Conservation (phyloP, 768 basidiomycete species). For the Russula lepida region DNA sequence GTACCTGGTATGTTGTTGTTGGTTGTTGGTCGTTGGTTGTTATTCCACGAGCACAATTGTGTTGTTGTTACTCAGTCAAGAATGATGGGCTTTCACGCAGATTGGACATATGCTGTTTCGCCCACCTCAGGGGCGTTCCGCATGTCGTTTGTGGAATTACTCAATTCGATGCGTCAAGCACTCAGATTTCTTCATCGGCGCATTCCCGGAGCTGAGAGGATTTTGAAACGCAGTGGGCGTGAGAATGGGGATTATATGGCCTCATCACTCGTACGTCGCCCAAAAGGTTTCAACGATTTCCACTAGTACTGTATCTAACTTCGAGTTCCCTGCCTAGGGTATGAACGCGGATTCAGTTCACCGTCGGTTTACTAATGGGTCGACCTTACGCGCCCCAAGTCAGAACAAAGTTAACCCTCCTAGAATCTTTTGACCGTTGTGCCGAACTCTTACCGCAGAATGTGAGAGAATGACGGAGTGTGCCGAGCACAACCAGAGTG, state of each 20-base stretch:
- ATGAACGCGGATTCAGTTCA: no score
- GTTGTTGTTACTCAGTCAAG: no score
- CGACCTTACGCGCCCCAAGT: no score
- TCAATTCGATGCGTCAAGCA: slow-evolving; percentile 5
- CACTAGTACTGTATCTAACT: not conserved
- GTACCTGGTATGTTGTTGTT: slow-evolving; percentile 1
- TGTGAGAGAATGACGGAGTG: no score
- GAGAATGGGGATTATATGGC: no score
- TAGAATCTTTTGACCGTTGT: no score
- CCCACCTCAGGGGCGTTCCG: slow-evolving; percentile 4
- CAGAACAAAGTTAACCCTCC: no score
- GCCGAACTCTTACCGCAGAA: no score
- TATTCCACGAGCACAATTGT: not conserved
- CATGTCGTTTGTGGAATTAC: slow-evolving; percentile 1
- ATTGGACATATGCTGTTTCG: slow-evolving; percentile 11
- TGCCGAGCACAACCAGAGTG: no score
- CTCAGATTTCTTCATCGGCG: not conserved
- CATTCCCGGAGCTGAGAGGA: not conserved
- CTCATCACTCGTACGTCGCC: not conserved
- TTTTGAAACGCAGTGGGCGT: not conserved
- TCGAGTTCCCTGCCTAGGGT: not conserved
- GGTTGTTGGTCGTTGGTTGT: no score
- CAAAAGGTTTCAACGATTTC: not conserved
- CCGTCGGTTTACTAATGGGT: no score
- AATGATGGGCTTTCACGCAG: not conserved